These are phyloP conservation scores for Xylaria sp. DNA, from an alignment of 2,329 filamentous ascomycete species.

Conservation along the genomic window DNA sequence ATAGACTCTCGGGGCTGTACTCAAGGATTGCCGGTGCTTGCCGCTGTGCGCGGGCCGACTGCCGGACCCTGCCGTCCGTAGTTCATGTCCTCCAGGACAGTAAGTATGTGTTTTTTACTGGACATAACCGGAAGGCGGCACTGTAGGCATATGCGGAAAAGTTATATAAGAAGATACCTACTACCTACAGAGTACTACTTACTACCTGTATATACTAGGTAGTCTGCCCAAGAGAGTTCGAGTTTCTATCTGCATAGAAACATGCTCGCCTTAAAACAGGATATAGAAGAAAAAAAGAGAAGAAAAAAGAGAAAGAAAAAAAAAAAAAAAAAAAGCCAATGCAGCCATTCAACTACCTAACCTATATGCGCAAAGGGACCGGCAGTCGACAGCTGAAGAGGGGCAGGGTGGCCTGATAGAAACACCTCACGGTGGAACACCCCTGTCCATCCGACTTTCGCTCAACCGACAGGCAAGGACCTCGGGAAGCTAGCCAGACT, in stretches of 20 bases:
- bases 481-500: not conserved
- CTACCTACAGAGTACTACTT: no score
- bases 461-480: no score
- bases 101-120: no score
- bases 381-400: conserved; percentile 8
- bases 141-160: not conserved
- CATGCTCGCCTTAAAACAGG: no score
- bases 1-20: no score
- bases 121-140: not conserved
- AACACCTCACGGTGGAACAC: not conserved
- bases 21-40: conserved; percentile 5
- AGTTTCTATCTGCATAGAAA: no score
- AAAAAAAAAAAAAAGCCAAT: not conserved
- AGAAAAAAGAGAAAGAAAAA: no score
- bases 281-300: no score
- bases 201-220: no score
- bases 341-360: not conserved
- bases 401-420: conserved; percentile 9
- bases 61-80: not conserved
- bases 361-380: not conserved
- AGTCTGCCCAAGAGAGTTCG: no score
- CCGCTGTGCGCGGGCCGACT: not conserved
- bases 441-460: conserved; percentile 2
- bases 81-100: not conserved
- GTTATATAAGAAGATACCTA: no score